Conservation (phyloP, 1,139 yeast species). For the Suhomyces ambrosiae region DNA sequence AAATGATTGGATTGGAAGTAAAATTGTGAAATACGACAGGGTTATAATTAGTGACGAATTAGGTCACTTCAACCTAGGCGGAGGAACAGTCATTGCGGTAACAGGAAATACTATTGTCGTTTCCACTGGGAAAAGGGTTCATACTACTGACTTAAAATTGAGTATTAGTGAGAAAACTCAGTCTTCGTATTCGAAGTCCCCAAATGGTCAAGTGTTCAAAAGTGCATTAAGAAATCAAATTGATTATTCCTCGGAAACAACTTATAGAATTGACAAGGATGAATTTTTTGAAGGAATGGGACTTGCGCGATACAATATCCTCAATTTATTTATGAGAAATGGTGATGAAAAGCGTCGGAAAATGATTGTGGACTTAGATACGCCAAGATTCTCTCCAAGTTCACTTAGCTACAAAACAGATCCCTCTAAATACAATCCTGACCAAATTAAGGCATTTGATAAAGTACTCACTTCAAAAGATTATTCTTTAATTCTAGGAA, state of each 20-base stretch:
- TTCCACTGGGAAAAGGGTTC: conserved; percentile 53
- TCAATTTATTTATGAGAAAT: conserved; percentile 60
- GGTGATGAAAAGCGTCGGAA: conserved; percentile 58
- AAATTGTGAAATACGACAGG: conserved; percentile 53
- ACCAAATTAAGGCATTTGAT: conserved; percentile 70
- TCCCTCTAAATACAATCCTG: conserved; percentile 51
- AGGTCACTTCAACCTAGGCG: conserved; percentile 75
- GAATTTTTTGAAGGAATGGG: conserved; percentile 76
- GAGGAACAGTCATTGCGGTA: conserved; percentile 56
- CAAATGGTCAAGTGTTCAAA: conserved; percentile 47
- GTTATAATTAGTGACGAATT: conserved; percentile 76
- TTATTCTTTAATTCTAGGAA: conserved; percentile 82
- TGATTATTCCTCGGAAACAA: conserved; percentile 16
- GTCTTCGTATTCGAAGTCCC: conserved; percentile 28
- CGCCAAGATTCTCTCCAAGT: conserved; percentile 35
- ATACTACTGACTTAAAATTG: conserved; percentile 43
- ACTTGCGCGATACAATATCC: conserved; percentile 71
- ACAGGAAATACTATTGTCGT: conserved; percentile 40
- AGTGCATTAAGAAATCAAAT: conserved; percentile 24
- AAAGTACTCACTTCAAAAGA: conserved; percentile 68
- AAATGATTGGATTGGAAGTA: conserved; percentile 29
- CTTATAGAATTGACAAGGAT: conserved; percentile 78
- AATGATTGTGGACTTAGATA: conserved; percentile 60
- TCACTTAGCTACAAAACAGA: conserved; percentile 25
- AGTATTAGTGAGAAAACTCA: conserved; percentile 33